Evolutionary conservation across 306 rosid genomes (phyloP), one percentile per base, ranked within the genome.

Genomic region (Rosa persica): DNA sequence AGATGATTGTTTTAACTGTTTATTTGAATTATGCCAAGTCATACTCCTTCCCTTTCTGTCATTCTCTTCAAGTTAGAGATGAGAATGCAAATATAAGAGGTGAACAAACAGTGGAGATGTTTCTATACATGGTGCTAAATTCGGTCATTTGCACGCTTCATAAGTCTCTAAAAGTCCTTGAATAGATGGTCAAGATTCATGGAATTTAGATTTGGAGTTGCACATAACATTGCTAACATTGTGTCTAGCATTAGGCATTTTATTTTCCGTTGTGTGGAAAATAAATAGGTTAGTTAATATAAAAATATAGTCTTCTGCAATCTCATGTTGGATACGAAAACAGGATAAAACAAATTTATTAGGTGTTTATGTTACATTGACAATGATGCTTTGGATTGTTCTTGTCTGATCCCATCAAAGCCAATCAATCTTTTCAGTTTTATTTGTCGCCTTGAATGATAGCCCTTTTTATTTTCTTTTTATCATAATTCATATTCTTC

Each of bases 21-120:
- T 39, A 2, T 5, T 79, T 8, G 62, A 67, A 70, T 79, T 76
- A 68, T 70, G 46, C 52, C 11, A 61, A 38, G 80, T 65, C 80
- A 27, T 76, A 57, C n/a, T 22, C 25, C 27, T 15, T 49, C 39
- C 43, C n/a, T 7, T 23, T 71, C 61, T 1, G 16, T 69, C 42
- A 15, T 70, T 6, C 13, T 66, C 46, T 38, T 66, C 12, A 66
- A 66, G 15, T 38, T 57, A 55, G 9, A 9, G 10, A 61, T 61
- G 25, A 61, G 16, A 4, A 27, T 23, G 34, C 5, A 57, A 5
- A 62, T 10, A 58, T n/a, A 30, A 62, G 38, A 62, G 68, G 42
- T 13, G 40, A 60, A 51, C 20, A 30, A 30, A 16, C n/a, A 5
- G 20, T 12, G n/a, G 19, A 12, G 68, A 12, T 12, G 20, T 62